phyloP scores from a whole-genome alignment of 78 protist genomes.

The Dictyostelium discoideum region DNA sequence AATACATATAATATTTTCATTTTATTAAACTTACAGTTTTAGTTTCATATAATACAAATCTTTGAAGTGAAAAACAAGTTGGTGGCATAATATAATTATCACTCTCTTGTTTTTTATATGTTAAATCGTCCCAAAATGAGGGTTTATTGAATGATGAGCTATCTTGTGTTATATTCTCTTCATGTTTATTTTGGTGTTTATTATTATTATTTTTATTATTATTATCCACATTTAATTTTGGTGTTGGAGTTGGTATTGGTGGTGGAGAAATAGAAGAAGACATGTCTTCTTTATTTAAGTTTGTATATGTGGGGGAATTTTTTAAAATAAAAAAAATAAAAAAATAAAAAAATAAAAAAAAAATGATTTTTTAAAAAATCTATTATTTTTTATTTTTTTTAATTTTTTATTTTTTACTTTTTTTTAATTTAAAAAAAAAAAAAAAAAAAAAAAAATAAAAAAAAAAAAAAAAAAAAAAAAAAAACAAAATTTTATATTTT shows the following conservation, averaged over 20 bases:
- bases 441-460: background rate
- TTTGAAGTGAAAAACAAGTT: constrained; percentile 52
- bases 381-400: no score
- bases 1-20: no score
- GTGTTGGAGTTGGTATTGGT: background rate
- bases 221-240: background rate
- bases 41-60: constrained; percentile 79
- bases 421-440: no score
- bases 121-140: constrained; percentile 22
- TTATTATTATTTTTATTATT: background rate
- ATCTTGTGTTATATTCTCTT: constrained; percentile 1
- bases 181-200: background rate
- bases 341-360: no score
- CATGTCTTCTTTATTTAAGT: background rate
- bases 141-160: background rate
- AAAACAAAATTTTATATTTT: background rate
- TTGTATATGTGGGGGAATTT: no score
- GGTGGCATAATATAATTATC: constrained; percentile 45
- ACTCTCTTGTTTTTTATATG: background rate
- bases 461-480: background rate
- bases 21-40: constrained; percentile 21
- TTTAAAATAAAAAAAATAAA: no score
- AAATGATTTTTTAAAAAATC: no score
- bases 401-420: background rate
- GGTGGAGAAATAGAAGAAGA: background rate